Conservation (phyloP, 2,329 filamentous ascomycete genomes). For the Zymoseptoria passerinii region DNA sequence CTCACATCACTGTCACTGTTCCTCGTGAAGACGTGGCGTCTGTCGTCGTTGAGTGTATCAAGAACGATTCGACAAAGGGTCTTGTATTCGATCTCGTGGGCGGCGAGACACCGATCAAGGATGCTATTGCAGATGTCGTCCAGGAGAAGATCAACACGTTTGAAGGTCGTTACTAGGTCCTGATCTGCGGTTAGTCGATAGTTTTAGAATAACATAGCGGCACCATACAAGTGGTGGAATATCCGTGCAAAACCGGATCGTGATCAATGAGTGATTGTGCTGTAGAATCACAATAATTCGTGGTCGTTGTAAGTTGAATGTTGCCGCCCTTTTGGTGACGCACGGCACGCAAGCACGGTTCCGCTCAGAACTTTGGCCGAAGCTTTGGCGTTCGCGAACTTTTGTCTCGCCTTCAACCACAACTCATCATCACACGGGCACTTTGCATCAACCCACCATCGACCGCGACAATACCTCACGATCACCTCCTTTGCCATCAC, state of each 20-base stretch:
- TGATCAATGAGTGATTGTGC: not conserved
- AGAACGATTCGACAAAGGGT: slow-evolving; percentile 38
- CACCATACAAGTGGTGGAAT: not conserved
- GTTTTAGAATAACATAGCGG: not conserved
- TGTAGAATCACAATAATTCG: not conserved
- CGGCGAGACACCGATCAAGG: slow-evolving; percentile 31
- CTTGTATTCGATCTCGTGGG: slow-evolving; percentile 39
- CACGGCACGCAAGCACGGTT: not conserved
- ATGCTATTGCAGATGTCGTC: slow-evolving; percentile 35
- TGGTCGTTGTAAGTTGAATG: not conserved
- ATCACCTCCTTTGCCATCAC: not conserved
- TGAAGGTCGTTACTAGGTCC: slow-evolving; percentile 25
- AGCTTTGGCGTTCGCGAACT: not conserved
- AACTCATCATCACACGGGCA: not conserved
- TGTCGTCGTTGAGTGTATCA: slow-evolving; percentile 48
- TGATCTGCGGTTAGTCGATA: not conserved
- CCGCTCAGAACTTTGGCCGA: not conserved
- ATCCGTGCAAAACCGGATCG: not conserved
- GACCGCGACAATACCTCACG: not conserved
- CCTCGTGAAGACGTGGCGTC: slow-evolving; percentile 54
- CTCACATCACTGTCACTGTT: slow-evolving; percentile 33
- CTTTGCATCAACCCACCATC: not conserved
- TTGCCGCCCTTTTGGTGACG: not conserved
- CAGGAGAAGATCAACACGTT: slow-evolving; percentile 31
- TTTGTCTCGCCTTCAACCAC: not conserved